Base-by-base conservation (phyloP, 345 rosid species). In the Eutrema heterophyllum region DNA sequence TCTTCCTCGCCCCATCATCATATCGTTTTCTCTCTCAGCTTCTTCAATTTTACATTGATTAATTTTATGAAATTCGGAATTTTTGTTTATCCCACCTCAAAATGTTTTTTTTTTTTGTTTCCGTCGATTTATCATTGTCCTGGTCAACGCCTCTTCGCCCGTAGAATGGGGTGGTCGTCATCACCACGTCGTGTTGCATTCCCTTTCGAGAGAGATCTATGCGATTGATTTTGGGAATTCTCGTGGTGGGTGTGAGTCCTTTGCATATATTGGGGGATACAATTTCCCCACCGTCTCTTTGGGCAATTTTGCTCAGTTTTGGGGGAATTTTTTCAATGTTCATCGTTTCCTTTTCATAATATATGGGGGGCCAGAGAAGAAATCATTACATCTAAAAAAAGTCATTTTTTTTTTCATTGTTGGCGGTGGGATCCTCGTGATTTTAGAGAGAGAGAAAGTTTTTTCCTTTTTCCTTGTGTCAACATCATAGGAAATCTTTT, bases 221-320 rank as follows among this genome's bases (percentile, higher is more conserved):
- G 33, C 49, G 41, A 33, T 49, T 57, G 6, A 35, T 54, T 27
- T 27, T 9, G 32, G n/a, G 48, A 24, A 43, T 44, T 33, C 64
- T 73, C 41, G 57, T 56, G 50, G 58, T 73, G 77, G 32, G 51
- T 64, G 58, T 73, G 77, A 32, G 51, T 64, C 62, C 56, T 54
- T 54, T 10, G 9, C 63, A 62, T 63, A 52, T 52, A 2, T 4
- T 43, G 53, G 70, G n/a, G n/a, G n/a, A n/a, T n/a, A n/a, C n/a
- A n/a, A n/a, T n/a, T n/a, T n/a, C n/a, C 3, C 30, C 30, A 27
- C 30, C 30, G 2, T 3, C 32, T 29, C 32, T 29, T 29, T 29
- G 32, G 32, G 44, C 36, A 12, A 38, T 48, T 49, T 59, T 41
- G 39, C 61, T 9, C 53, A 2, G 49, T 57, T 73, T 64, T 43